Evolutionary conservation across 2,329 filamentous ascomycete species (phyloP).

Genomic region (Chaetomiaceae sp.): DNA sequence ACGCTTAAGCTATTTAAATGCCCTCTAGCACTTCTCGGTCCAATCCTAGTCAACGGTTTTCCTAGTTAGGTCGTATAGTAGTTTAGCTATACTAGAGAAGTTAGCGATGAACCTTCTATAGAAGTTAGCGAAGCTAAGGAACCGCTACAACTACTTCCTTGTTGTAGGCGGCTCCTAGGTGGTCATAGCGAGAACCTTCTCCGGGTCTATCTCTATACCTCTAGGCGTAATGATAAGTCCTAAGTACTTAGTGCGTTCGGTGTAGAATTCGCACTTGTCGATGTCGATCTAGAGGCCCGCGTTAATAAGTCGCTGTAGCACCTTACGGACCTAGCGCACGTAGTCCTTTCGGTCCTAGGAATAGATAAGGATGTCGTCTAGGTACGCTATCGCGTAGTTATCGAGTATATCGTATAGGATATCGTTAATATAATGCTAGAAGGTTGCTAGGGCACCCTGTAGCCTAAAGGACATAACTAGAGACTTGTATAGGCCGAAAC

Average conservation of each 20-base stretch:
- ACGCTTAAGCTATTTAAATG: background rate
- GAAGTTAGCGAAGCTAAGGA: conserved; percentile 1
- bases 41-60: background rate
- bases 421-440: background rate
- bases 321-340: background rate
- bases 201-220: background rate
- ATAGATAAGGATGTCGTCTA: background rate
- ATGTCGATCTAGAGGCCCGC: background rate
- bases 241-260: background rate
- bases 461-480: background rate
- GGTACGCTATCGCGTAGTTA: background rate
- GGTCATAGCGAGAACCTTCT: background rate
- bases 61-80: background rate
- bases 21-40: background rate
- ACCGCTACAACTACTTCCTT: background rate
- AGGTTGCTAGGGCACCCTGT: background rate
- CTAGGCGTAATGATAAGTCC: background rate
- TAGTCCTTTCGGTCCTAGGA: background rate
- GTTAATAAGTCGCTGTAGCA: background rate
- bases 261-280: background rate
- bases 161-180: background rate
- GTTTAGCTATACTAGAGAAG: background rate
- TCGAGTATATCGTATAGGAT: background rate
- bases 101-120: background rate
- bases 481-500: background rate